phyloP scores from a whole-genome alignment of 192 early-diverging fungal genomes.

The Coemansia aciculifera region DNA sequence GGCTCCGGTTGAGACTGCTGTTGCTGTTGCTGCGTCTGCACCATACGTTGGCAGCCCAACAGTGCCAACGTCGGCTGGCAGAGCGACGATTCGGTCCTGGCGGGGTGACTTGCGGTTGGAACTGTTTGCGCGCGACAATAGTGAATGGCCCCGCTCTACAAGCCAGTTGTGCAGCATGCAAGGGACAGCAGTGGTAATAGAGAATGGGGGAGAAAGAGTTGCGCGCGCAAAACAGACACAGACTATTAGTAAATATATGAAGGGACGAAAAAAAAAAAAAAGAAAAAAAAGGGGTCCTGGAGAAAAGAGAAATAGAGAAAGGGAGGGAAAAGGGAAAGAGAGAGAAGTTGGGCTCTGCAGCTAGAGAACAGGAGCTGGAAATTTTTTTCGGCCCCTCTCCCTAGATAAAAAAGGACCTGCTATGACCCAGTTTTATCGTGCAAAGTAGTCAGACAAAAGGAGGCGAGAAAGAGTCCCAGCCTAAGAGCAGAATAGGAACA shows the following conservation, averaged over 20 bases:
- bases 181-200: constrained; percentile 14
- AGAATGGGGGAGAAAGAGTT: constrained; percentile 1
- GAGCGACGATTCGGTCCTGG: constrained; percentile 38
- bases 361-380: background rate
- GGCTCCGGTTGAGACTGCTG: constrained; percentile 14
- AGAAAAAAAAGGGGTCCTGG: constrained; percentile 9
- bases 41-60: constrained; percentile 42
- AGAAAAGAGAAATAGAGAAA: background rate
- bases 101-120: constrained; percentile 43
- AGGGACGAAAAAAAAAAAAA: background rate
- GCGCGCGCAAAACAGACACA: constrained; percentile 16
- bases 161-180: constrained; percentile 49
- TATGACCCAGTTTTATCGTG: constrained; percentile 22
- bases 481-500: constrained; percentile 7
- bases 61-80: constrained; percentile 44
- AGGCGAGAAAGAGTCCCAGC: background rate
- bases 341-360: background rate
- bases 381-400: background rate
- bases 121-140: constrained; percentile 51
- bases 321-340: constrained; percentile 8
- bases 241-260: constrained; percentile 19
- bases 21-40: constrained; percentile 11
- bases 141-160: constrained; percentile 55
- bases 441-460: background rate
- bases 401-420: constrained; percentile 1